Conservation (phyloP, 176 grass and related monocot genomes). For the Luzula sylvatica region DNA sequence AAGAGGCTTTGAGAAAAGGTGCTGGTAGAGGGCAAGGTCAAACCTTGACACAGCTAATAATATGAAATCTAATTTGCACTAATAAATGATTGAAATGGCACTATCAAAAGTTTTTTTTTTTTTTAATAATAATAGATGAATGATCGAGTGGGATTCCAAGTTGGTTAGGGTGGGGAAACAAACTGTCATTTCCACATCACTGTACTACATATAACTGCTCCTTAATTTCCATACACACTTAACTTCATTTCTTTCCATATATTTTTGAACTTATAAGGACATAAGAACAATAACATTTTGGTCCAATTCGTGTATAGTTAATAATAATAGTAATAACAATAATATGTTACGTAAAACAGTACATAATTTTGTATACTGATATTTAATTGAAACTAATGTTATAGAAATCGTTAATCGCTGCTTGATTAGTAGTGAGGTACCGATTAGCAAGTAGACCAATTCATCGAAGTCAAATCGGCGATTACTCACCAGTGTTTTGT, state of each 20-base stretch:
- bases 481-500: too few species aligned
- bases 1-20: neutral
- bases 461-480: too few species aligned
- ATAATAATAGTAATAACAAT: too few species aligned
- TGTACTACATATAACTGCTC: neutral
- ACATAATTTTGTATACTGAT: neutral
- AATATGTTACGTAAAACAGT: neutral
- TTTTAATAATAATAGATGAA: neutral
- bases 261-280: neutral
- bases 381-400: neutral
- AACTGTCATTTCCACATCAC: conserved; percentile 15
- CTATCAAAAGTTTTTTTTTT: too few species aligned
- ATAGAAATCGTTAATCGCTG: too few species aligned
- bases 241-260: neutral
- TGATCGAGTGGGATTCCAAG: conserved; percentile 5
- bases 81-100: conserved; percentile 8
- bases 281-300: too few species aligned
- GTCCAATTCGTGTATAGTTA: too few species aligned
- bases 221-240: neutral
- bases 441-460: too few species aligned
- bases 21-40: neutral
- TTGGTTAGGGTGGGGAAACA: conserved; percentile 24
- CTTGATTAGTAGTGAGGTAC: too few species aligned
- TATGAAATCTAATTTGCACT: neutral
- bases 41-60: conserved; percentile 19